Conservation (phyloP, 2,329 filamentous ascomycete genomes). For the Penicillium sp. region DNA sequence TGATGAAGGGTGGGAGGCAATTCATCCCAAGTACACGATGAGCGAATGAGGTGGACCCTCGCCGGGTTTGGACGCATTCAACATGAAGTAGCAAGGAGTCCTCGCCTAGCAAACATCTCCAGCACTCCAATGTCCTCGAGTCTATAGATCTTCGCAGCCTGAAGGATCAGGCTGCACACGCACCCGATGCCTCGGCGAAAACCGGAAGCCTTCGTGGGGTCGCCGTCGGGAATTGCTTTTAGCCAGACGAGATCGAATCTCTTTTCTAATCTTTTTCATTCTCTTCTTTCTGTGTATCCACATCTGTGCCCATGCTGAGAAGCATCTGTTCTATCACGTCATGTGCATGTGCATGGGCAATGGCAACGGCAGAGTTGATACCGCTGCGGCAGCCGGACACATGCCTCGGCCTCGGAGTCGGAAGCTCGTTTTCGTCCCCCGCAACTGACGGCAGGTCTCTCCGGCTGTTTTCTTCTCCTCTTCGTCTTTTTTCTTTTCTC, state of each 20-base stretch:
- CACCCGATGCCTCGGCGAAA: not conserved
- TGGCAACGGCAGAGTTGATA: no score
- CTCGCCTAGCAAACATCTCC: no score
- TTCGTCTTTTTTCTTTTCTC: constrained; percentile 5
- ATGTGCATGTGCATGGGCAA: no score
- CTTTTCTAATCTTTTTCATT: not conserved
- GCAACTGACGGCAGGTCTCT: constrained; percentile 9
- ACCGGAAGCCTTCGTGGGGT: not conserved
- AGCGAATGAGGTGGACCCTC: no score
- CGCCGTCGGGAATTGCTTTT: constrained; percentile 2
- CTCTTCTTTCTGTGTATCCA: not conserved
- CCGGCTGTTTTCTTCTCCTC: not conserved
- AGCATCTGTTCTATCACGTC: not conserved
- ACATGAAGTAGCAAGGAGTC: no score
- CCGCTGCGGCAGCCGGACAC: constrained; percentile 3
- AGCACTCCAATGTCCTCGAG: no score
- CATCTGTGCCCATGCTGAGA: not conserved
- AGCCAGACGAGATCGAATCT: constrained; percentile 1
- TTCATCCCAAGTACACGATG: no score
- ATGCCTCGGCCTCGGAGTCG: constrained; percentile 18
- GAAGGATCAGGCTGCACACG: not conserved
- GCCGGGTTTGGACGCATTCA: no score
- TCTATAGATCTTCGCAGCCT: no score
- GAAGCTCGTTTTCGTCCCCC: constrained; percentile 19
- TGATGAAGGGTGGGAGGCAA: not conserved